Evolutionary conservation across 805 yeast genomes (phyloP).

Genomic region (Yamadazyma paraphyllophila): DNA sequence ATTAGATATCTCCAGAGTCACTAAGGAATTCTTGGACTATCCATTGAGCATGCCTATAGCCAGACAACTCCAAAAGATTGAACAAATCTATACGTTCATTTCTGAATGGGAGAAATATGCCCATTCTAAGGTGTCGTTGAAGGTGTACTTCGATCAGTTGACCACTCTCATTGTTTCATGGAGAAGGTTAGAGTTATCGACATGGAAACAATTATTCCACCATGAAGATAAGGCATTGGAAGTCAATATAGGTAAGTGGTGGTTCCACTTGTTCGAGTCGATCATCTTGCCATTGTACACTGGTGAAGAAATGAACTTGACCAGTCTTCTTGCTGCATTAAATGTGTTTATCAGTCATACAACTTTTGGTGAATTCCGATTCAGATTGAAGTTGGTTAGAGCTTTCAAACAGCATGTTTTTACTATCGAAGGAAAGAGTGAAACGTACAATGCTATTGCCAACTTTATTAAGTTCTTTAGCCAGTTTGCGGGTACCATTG

Average conservation of each 20-base stretch:
- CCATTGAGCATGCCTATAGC: slow-evolving; percentile 74
- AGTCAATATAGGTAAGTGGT: slow-evolving; percentile 70
- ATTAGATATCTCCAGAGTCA: slow-evolving; percentile 59
- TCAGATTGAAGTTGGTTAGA: slow-evolving; percentile 57
- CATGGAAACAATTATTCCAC: slow-evolving; percentile 77
- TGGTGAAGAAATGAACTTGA: slow-evolving; percentile 23
- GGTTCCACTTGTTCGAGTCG: slow-evolving; percentile 87
- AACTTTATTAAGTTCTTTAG: slow-evolving; percentile 63
- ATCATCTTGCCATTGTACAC: slow-evolving; percentile 54
- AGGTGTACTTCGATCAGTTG: slow-evolving; percentile 51
- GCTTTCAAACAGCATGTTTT: slow-evolving; percentile 62
- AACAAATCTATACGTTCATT: slow-evolving; percentile 77
- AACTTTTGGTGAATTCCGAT: slow-evolving; percentile 67
- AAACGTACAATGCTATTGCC: slow-evolving; percentile 40
- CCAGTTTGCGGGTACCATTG: slow-evolving; percentile 59
- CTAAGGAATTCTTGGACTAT: slow-evolving; percentile 61
- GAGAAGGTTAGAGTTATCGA: slow-evolving; percentile 82
- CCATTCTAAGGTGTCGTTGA: slow-evolving; percentile 67
- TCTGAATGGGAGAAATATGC: slow-evolving; percentile 96
- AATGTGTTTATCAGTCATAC: slow-evolving; percentile 75
- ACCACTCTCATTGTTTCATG: slow-evolving; percentile 78
- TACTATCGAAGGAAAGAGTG: slow-evolving; percentile 20
- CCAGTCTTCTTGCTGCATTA: slow-evolving; percentile 48
- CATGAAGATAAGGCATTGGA: slow-evolving; percentile 55
- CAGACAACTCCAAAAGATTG: slow-evolving; percentile 73